Conservation (phyloP, 2,329 filamentous ascomycete species). For the Neospermospora avenae region DNA sequence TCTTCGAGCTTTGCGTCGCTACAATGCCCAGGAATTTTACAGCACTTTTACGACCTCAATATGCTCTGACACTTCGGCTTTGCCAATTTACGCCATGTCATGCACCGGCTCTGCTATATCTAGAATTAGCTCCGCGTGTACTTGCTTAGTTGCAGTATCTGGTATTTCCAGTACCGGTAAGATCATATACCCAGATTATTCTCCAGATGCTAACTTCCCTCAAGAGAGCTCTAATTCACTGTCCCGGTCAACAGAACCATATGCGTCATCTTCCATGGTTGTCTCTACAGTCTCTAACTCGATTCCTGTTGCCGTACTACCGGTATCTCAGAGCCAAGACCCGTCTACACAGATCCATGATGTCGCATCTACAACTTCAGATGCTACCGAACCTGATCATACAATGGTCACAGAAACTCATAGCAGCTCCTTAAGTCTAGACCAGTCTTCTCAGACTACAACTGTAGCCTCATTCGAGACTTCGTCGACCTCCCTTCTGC, state of each 20-base stretch:
- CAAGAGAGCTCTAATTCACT: too few relatives aligned
- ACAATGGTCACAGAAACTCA: background rate
- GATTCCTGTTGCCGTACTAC: background rate
- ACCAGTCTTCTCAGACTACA: background rate
- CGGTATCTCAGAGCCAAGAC: background rate
- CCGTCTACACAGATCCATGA: background rate
- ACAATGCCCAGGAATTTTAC: background rate
- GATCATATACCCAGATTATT: background rate
- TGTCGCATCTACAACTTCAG: background rate
- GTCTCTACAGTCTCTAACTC: background rate
- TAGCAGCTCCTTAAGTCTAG: background rate
- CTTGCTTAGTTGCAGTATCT: background rate
- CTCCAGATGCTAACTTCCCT: too few relatives aligned
- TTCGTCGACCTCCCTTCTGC: background rate
- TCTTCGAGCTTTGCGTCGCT: background rate
- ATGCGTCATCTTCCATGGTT: background rate
- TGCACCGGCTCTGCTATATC: background rate
- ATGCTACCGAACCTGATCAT: background rate
- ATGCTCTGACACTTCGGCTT: background rate
- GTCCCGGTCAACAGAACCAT: too few relatives aligned
- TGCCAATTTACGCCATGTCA: background rate
- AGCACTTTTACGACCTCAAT: background rate
- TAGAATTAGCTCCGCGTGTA: background rate
- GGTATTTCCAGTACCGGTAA: background rate
- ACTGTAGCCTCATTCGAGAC: background rate